Conservation (phyloP, 208 protist species). For the Porcisia deanei region DNA sequence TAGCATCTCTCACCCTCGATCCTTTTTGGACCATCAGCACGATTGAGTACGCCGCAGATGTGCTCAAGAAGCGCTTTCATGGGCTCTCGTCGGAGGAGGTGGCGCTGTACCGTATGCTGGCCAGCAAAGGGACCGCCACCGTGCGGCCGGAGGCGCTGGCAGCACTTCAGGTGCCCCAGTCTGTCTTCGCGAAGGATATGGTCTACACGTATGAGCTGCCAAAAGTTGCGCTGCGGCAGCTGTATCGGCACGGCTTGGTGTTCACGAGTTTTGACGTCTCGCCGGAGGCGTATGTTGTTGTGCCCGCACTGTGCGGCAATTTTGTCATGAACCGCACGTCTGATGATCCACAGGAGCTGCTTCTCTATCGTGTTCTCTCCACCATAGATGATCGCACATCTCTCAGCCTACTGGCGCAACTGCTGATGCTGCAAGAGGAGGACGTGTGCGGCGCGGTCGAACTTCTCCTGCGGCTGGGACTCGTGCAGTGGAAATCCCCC, state of each 20-base stretch:
- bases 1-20: conserved; percentile 43
- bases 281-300: conserved; percentile 85
- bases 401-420: conserved; percentile 85
- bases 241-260: conserved; percentile 91
- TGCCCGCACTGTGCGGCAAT: conserved; percentile 92
- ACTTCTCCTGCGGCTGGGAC: conserved; percentile 91
- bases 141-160: conserved; percentile 19
- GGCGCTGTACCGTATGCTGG: conserved; percentile 51
- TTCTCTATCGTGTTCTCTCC: conserved; percentile 96
- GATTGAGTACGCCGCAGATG: conserved; percentile 37
- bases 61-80: conserved; percentile 30
- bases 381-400: conserved; percentile 95
- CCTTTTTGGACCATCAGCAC: conserved; percentile 62
- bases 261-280: conserved; percentile 87
- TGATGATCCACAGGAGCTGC: conserved; percentile 94
- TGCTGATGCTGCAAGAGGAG: conserved; percentile 91
- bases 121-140: conserved; percentile 30
- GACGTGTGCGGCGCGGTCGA: conserved; percentile 91
- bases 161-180: conserved; percentile 13
- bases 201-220: conserved; percentile 68
- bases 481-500: conserved; percentile 69
- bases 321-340: conserved; percentile 98
- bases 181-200: conserved; percentile 31
- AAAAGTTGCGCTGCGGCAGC: conserved; percentile 29
- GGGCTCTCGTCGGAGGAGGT: conserved; percentile 38